A percentile compares a stretch with the other conserved stretches of the same genome.
These are phyloP conservation scores for Blastobotrys proliferans DNA, from an alignment of 1,139 yeast genomes.

Conservation along the genomic window DNA sequence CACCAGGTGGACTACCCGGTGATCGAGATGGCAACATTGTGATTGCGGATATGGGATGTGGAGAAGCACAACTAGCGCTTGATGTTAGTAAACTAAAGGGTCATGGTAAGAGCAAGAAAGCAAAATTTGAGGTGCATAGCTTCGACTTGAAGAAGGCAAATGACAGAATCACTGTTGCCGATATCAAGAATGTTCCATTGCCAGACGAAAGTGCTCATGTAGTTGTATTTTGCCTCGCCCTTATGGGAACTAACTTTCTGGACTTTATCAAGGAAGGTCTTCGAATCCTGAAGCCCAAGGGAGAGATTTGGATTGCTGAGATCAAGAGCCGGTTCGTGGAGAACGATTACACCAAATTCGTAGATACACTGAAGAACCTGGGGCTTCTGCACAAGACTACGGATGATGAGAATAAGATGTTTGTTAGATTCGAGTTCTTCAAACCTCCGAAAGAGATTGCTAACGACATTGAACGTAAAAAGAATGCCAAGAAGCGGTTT, in stretches of 20 bases:
- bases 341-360: constrained; percentile 58
- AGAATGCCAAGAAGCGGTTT: constrained; percentile 53
- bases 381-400: constrained; percentile 89
- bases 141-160: constrained; percentile 87
- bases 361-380: constrained; percentile 63
- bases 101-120: constrained; percentile 36
- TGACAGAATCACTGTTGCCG: constrained; percentile 90
- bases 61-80: constrained; percentile 83
- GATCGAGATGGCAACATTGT: constrained; percentile 47
- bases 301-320: constrained; percentile 97
- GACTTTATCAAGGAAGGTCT: constrained; percentile 90
- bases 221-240: constrained; percentile 85
- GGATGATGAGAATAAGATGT: constrained; percentile 88
- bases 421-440: constrained; percentile 88
- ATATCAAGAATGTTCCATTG: constrained; percentile 84
- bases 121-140: constrained; percentile 64
- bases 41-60: constrained; percentile 98
- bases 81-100: constrained; percentile 49
- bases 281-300: constrained; percentile 80
- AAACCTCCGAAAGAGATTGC: constrained; percentile 74
- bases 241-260: constrained; percentile 95
- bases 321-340: constrained; percentile 87
- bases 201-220: constrained; percentile 72
- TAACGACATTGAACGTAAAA: constrained; percentile 57
- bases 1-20: constrained; percentile 89